Conservation (phyloP, 2,329 filamentous ascomycete species). For the Aspergillaceae sp. region DNA sequence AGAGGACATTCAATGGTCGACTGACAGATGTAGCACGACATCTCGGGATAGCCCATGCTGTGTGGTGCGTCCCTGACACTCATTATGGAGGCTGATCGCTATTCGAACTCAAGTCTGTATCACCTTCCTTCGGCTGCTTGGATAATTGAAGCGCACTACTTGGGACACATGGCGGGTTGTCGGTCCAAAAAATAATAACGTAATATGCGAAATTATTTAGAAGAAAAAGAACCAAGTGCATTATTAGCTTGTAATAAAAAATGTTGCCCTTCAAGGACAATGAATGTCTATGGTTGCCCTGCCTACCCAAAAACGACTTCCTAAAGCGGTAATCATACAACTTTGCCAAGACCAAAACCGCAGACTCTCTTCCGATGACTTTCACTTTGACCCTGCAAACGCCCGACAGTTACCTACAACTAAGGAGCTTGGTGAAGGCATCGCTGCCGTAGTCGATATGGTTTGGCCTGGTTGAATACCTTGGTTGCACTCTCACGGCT, state of each 20-base stretch:
- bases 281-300: slow-evolving; percentile 24
- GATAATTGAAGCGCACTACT: no score
- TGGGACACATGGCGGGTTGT: no score
- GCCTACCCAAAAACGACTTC: slow-evolving; percentile 17
- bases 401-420: background rate
- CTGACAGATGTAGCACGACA: no score
- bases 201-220: no score
- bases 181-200: no score
- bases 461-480: background rate
- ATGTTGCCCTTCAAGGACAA: background rate
- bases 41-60: no score
- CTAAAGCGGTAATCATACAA: slow-evolving; percentile 23
- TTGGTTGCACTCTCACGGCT: background rate
- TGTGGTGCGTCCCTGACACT: no score
- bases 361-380: background rate
- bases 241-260: background rate
- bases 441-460: background rate
- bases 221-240: no score
- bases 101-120: no score
- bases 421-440: background rate
- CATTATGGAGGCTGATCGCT: no score
- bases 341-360: slow-evolving; percentile 25
- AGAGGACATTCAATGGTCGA: no score
- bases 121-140: no score
- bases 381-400: slow-evolving; percentile 1